Base-by-base conservation (phyloP, 2,329 filamentous ascomycete genomes). In the Fusarium caatingaense region DNA sequence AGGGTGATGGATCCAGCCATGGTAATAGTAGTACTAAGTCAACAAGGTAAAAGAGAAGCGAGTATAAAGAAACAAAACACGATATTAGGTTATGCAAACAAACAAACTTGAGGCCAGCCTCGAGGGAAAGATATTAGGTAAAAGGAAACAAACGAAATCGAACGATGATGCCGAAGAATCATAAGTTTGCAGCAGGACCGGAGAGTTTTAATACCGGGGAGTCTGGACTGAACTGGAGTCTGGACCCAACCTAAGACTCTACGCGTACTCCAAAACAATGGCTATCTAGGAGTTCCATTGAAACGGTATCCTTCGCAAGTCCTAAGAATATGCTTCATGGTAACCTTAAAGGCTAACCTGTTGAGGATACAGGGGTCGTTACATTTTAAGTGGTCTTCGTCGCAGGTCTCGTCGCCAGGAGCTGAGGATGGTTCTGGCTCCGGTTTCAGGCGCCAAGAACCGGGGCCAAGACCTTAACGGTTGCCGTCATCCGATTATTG, bases 161-260 rank as follows among this genome's bases (percentile, higher is more conserved):
- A 66, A 66, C 45, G 62, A 66, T 66, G 51, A 66, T 66, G 21
- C 41, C 15, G 9, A 62, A 61, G 42, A 66, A 66, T 66, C 62
- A 62, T 56, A 23, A 66, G 64, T 45, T 66, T 62, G 28, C 12
- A 23, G 34, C 25, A 27, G 56, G 16, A 27, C 8, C 15, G 18
- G 18, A 41, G 45, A 61, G 64, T 41, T 66, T 66, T 66, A 66
- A 66, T 66, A 66, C 41, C 34, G 11, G 21, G 21, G 23, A 25
- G 23, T 25, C 23, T 13, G 41, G 41, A 6, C 20, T 16, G 21
- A 15, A 21, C 20, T 20, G 8, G 25, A 25, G 25, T 25, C 25
- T 25, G 25, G 25, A 25, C 25, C 25, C 25, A 23, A 23, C 23
- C 23, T 23, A 25, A 25, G 25, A 25, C 25, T 25, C 25, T 25